Evolutionary conservation across 2,329 filamentous ascomycete species (phyloP).

Genomic region (Onygenales sp.): DNA sequence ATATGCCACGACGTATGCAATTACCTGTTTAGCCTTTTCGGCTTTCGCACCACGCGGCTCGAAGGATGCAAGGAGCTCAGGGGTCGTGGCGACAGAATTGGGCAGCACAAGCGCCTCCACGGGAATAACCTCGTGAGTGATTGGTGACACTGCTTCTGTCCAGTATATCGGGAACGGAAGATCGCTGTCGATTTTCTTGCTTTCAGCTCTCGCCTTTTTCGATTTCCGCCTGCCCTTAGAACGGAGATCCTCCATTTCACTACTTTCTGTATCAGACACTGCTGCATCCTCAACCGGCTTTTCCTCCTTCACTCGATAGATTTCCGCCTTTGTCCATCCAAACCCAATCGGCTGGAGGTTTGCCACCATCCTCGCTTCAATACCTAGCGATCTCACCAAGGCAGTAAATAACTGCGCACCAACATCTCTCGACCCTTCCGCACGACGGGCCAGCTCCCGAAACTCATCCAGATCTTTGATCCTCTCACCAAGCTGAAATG

Average conservation of each 20-base stretch:
- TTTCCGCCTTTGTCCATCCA: conserved; percentile 81
- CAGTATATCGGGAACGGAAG: conserved; percentile 83
- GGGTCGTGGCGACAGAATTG: conserved; percentile 58
- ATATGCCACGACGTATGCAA: conserved; percentile 79
- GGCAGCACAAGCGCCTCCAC: conserved; percentile 60
- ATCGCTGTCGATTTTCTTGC: conserved; percentile 57
- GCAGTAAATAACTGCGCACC: conserved; percentile 86
- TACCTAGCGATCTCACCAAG: conserved; percentile 65
- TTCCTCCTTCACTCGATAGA: conserved; percentile 46
- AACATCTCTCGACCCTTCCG: conserved; percentile 75
- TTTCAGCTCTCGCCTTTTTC: conserved; percentile 25
- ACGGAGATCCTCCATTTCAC: conserved; percentile 12
- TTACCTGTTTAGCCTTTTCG: conserved; percentile 77
- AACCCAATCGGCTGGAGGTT: conserved; percentile 82
- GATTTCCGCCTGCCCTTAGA: conserved; percentile 13
- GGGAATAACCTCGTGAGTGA: conserved; percentile 67
- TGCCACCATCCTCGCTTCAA: conserved; percentile 75
- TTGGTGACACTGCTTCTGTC: conserved; percentile 78
- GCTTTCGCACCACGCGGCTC: conserved; percentile 77
- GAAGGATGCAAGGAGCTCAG: conserved; percentile 63
- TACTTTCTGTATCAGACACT: conserved; percentile 12
- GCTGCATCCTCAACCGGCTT: conserved; percentile 7
- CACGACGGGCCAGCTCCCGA: conserved; percentile 55
- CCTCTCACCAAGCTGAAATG: conserved; percentile 63
- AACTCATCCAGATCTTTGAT: conserved; percentile 61